Percentiles rank a stretch among this genome's conserved stretches.
phyloP scores from a whole-genome alignment of 2,329 filamentous ascomycete species.

The Epicoccum sorghinum region DNA sequence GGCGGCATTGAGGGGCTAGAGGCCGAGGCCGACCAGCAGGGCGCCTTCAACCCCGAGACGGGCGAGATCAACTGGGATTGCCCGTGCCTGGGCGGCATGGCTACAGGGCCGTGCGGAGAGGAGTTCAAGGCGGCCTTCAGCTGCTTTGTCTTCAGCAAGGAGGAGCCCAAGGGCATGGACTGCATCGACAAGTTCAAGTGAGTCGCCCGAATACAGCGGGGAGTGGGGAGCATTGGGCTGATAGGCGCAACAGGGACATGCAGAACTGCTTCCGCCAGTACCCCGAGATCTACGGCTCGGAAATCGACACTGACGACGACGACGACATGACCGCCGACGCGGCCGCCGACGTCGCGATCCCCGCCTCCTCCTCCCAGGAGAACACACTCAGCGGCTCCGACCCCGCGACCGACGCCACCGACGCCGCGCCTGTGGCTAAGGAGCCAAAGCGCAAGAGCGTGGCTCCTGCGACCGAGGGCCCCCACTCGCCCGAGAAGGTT shows the following conservation, averaged over 20 bases:
- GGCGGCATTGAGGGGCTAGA: conserved; percentile 66
- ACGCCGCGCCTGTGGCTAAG: not conserved
- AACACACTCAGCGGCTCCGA: not conserved
- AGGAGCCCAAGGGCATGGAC: conserved; percentile 97
- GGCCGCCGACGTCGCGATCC: conserved; percentile 10
- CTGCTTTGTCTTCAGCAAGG: conserved; percentile 94
- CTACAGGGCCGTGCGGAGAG: conserved; percentile 90
- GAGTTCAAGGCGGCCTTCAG: conserved; percentile 96
- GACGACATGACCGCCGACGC: conserved; percentile 51
- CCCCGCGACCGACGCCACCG: not conserved
- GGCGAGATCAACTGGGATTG: conserved; percentile 99
- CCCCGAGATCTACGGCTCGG: conserved; percentile 90
- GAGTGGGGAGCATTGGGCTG: not conserved
- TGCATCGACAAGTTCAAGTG: conserved; percentile 98
- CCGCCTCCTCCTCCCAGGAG: not conserved
- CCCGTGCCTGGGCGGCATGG: conserved; percentile 96
- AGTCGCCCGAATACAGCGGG: conserved; percentile 43
- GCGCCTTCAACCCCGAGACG: conserved; percentile 96
- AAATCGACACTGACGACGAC: conserved; percentile 82
- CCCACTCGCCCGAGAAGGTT: conserved; percentile 17
- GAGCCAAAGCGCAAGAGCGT: conserved; percentile 12
- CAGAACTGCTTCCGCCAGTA: conserved; percentile 94
- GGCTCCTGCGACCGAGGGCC: conserved; percentile 13
- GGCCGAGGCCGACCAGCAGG: conserved; percentile 83
- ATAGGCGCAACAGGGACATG: conserved; percentile 71